phyloP scores from a whole-genome alignment of 202 grass and related monocot genomes.

The Hordeum pubiflorum region DNA sequence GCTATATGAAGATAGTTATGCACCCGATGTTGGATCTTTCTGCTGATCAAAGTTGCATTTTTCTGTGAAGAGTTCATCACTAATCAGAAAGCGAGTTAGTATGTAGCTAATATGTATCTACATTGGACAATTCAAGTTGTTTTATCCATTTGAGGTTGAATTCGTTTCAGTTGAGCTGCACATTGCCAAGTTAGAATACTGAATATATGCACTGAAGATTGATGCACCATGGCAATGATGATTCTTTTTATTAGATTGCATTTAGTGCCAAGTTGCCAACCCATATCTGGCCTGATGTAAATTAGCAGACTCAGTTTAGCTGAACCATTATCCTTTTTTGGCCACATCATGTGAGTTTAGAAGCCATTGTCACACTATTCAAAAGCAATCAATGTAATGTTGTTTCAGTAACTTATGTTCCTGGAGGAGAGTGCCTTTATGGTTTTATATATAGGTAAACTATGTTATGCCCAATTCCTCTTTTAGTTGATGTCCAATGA shows the following conservation, averaged over 20 bases:
- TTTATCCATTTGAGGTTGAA: not conserved
- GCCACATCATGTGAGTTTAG: not conserved
- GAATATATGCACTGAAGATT: not conserved
- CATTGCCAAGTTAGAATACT: not conserved
- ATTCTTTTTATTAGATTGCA: not conserved
- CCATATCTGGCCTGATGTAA: slow-evolving; percentile 6
- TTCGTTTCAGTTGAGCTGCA: not conserved
- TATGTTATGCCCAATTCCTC: not conserved
- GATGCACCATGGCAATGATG: not conserved
- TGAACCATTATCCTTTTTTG: not conserved
- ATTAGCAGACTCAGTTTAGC: not conserved
- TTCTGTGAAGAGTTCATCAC: not conserved
- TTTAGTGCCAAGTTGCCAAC: not conserved
- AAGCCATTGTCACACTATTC: not conserved
- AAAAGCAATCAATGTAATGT: not conserved
- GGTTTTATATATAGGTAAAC: not conserved
- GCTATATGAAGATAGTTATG: not conserved
- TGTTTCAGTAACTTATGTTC: not conserved
- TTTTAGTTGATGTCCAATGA: slow-evolving; percentile 11
- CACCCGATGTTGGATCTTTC: not conserved
- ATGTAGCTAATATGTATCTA: not conserved
- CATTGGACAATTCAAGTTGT: not conserved
- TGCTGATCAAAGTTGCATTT: not conserved
- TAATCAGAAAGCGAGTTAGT: not conserved
- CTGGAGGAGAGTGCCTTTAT: not conserved